Evolutionary conservation across 2,329 filamentous ascomycete species (phyloP), one percentile per base, ranked within the genome.

Genomic region (Magnaporthales sp.): DNA sequence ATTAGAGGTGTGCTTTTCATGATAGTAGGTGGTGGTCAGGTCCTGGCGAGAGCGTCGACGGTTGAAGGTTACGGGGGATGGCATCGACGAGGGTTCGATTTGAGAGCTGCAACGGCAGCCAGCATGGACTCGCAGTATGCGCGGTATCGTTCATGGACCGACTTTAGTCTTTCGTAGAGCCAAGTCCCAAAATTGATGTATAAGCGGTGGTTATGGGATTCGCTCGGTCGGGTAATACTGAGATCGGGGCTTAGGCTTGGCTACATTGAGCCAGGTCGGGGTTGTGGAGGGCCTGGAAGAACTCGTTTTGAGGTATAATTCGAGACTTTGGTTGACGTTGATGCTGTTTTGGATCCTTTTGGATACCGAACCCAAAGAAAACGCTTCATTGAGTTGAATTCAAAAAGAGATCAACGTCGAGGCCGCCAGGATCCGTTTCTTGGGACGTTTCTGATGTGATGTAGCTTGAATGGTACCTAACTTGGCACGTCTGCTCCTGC

Each of bases 1-100:
- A 98, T 94, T 72, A 99, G 86, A 73, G 95, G 94, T 75, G 92
- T 90, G 76, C 93, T 93, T 86, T 96, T 98, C 95, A 99, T 99
- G 76, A 78, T 83, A 78, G 75, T 74, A 73, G 32, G 6, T 19
- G 26, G 63, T n/a, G 63, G 32, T 27, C 26, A n/a, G 63, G 54
- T 51, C 62, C 24, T 64, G 19, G 60, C 30, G 63, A 46, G 27
- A 63, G 56, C 62, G 66, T 63, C 66, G 65, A 30, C 32, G 38
- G 63, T 64, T 9, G 13, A 60, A 19, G 22, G 24, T 60, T 15
- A 60, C 11, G 56, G 56, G 54, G 26, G 56, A 24, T 60, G 15
- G 56, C 56, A 60, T 60, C 11, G 24, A 60, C 56, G 56, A 27
- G 24, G 56, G 22, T 60, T 60, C n/a, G 8, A 13, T 11, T 60